A percentile compares a stretch with the other conserved stretches of the same genome.
Conservation (phyloP, 179 eudicot genomes). For the Silene noctiflora region DNA sequence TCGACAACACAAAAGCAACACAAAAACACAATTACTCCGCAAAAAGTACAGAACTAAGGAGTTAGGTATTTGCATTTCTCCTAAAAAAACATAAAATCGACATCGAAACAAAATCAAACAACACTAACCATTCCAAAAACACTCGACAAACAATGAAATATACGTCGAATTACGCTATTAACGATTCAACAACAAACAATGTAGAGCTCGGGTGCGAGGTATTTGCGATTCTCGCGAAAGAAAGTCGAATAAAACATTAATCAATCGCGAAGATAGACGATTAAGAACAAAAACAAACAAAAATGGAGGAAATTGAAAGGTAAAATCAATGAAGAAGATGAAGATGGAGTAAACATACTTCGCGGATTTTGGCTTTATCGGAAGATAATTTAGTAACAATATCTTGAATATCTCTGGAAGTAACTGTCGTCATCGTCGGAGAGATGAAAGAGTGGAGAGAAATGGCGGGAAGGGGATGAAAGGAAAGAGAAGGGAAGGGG, state of each 20-base stretch:
- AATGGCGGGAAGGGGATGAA: slow-evolving; percentile 20
- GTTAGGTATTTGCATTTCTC: too few species aligned
- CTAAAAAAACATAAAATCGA: neutral
- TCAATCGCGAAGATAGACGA: neutral
- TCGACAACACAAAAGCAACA: too few species aligned
- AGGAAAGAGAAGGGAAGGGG: slow-evolving; percentile 19
- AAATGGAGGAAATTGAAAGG: neutral
- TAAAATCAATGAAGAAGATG: neutral
- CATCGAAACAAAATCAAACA: neutral
- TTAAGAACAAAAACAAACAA: neutral
- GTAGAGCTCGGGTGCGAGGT: too few species aligned
- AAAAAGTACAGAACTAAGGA: neutral
- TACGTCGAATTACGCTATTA: too few species aligned
- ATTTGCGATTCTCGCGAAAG: too few species aligned
- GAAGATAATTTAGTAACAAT: slow-evolving; percentile 68
- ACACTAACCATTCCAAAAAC: neutral
- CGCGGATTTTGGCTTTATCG: slow-evolving; percentile 70
- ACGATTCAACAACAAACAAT: too few species aligned
- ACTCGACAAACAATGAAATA: too few species aligned
- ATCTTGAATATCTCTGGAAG: slow-evolving; percentile 72
- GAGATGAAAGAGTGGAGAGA: neutral
- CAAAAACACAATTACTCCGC: too few species aligned
- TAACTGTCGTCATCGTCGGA: slow-evolving; percentile 38
- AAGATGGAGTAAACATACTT: slow-evolving; percentile 42
- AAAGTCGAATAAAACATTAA: neutral